Evolutionary conservation across 2,329 filamentous ascomycete species (phyloP).

Genomic region (Curvularia sp.): DNA sequence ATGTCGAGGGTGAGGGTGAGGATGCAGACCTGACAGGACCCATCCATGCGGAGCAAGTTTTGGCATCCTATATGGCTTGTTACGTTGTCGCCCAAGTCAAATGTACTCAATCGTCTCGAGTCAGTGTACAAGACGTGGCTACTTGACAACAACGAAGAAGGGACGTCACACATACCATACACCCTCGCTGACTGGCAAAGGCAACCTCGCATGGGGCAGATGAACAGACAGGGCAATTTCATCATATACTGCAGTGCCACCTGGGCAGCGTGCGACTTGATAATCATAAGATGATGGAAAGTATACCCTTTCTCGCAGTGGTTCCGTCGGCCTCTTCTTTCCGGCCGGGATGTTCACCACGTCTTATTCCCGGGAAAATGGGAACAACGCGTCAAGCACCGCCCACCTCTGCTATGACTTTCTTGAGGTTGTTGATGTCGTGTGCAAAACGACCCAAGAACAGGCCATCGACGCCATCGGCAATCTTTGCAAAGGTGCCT

Average conservation of each 20-base stretch:
- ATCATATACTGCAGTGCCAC: slow-evolving; percentile 3
- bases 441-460: slow-evolving; percentile 85
- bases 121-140: neutral
- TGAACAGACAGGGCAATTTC: neutral
- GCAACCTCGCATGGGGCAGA: neutral
- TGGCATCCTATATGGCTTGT: neutral
- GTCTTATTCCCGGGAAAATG: neutral
- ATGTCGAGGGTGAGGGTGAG: neutral
- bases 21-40: neutral
- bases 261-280: neutral
- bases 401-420: slow-evolving; percentile 75
- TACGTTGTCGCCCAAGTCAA: neutral
- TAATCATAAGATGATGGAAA: slow-evolving; percentile 3
- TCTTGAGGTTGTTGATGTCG: slow-evolving; percentile 73
- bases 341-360: neutral
- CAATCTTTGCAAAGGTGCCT: slow-evolving; percentile 73
- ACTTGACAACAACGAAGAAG: neutral
- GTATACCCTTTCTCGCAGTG: slow-evolving; percentile 6
- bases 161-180: slow-evolving; percentile 3
- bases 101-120: neutral
- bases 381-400: slow-evolving; percentile 37
- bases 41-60: neutral
- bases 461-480: slow-evolving; percentile 76
- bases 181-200: neutral
- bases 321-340: neutral